phyloP scores from a whole-genome alignment of 306 rosid species.

The Begonia peltatifolia region DNA sequence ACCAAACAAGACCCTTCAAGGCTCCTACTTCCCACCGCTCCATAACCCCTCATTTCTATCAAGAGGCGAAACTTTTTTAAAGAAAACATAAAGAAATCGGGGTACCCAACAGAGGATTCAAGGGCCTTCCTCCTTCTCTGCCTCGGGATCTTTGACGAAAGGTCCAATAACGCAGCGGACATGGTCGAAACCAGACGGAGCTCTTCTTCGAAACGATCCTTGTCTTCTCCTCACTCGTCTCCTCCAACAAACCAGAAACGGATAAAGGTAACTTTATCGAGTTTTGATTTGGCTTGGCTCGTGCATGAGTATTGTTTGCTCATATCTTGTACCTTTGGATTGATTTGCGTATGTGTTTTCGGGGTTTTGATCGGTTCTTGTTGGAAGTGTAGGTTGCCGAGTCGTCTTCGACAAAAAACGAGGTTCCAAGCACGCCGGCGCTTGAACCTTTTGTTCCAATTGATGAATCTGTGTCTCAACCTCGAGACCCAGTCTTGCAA shows the following conservation, averaged over 20 bases:
- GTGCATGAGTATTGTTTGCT: background rate
- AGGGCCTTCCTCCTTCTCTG: background rate
- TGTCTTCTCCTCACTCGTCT: conserved; percentile 27
- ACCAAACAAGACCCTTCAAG: background rate
- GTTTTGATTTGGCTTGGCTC: conserved; percentile 1
- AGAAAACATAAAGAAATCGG: background rate
- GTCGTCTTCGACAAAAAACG: conserved; percentile 49
- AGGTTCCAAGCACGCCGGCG: conserved; percentile 26
- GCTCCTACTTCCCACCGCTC: conserved; percentile 1
- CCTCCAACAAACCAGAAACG: conserved; percentile 64
- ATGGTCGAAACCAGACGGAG: conserved; percentile 96
- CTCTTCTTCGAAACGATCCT: conserved; percentile 74
- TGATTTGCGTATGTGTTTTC: conserved; percentile 10
- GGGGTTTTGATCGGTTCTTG: conserved; percentile 15
- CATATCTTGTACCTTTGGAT: background rate
- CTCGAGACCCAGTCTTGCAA: conserved; percentile 35
- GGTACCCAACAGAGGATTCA: background rate
- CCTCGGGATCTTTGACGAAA: conserved; percentile 1
- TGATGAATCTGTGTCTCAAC: conserved; percentile 50
- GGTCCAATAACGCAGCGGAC: conserved; percentile 8
- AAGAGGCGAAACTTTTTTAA: background rate
- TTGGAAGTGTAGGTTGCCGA: conserved; percentile 44
- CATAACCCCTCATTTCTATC: background rate
- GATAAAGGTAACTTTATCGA: conserved; percentile 43
- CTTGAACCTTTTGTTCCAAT: conserved; percentile 35